These are phyloP conservation scores for Trametes maxima DNA, from an alignment of 768 basidiomycete genomes.

Conservation along the genomic window DNA sequence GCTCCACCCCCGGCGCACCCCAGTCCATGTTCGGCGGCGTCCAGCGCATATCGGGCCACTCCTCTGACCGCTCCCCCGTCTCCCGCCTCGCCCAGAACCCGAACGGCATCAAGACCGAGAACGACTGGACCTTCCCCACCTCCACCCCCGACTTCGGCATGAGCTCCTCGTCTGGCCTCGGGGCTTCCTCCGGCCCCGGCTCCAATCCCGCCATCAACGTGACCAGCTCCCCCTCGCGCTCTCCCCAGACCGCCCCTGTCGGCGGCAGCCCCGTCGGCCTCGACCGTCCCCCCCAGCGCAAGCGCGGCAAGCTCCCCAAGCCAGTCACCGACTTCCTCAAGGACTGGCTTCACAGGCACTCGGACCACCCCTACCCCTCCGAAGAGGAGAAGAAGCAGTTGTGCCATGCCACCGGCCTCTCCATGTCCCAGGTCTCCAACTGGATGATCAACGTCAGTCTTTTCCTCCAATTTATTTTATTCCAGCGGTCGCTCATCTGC, in stretches of 20 bases:
- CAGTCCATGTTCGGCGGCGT: conserved; percentile 70
- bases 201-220: conserved; percentile 43
- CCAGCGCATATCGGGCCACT: conserved; percentile 72
- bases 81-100: conserved; percentile 25
- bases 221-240: conserved; percentile 50
- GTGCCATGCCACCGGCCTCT: conserved; percentile 82
- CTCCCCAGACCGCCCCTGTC: conserved; percentile 44
- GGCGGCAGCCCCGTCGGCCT: conserved; percentile 54
- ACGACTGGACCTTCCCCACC: conserved; percentile 70
- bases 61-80: conserved; percentile 45
- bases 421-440: conserved; percentile 89
- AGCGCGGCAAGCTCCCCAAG: conserved; percentile 87
- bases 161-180: conserved; percentile 40
- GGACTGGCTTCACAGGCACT: conserved; percentile 85
- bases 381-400: conserved; percentile 91
- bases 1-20: conserved; percentile 59
- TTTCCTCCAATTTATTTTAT: background rate
- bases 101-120: conserved; percentile 46
- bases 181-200: conserved; percentile 16
- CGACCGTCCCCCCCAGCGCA: conserved; percentile 71
- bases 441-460: conserved; percentile 89
- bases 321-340: conserved; percentile 90
- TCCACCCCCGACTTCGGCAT: conserved; percentile 50
- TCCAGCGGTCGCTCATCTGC: background rate
- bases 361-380: conserved; percentile 86